Conservation (phyloP, 257 asterid species). For the Solanum piurae region DNA sequence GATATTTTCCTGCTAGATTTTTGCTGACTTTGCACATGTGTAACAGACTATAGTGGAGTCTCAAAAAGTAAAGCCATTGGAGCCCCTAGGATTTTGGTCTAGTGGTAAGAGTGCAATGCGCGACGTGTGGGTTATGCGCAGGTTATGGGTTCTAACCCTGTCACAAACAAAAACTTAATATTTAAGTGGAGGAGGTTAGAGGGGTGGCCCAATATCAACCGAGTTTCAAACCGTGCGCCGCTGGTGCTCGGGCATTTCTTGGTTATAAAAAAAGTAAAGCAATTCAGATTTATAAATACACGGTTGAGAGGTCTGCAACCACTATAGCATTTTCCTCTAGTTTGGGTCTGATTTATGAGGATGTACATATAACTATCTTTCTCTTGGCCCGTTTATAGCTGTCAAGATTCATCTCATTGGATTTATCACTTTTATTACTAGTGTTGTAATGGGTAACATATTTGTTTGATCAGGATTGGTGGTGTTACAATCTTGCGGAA, state of each 20-base stretch:
- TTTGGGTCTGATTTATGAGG: not conserved
- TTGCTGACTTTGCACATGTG: not conserved
- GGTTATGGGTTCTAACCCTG: not conserved
- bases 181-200: not conserved
- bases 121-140: not conserved
- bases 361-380: not conserved
- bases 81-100: not conserved
- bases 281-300: not conserved
- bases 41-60: not conserved
- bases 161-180: not conserved
- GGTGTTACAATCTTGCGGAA: conserved; percentile 76
- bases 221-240: not conserved
- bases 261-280: not conserved
- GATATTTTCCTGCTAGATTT: not conserved
- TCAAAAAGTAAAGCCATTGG: not conserved
- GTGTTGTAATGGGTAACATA: not conserved
- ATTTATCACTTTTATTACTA: not conserved
- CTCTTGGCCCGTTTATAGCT: not conserved
- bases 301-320: not conserved
- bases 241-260: not conserved
- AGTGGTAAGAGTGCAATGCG: not conserved
- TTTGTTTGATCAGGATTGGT: conserved; percentile 47
- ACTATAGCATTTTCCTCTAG: not conserved
- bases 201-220: not conserved
- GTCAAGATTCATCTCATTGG: not conserved